A percentile compares a stretch with the other conserved stretches of the same genome.
These are phyloP conservation scores for Solanum okadae DNA, from an alignment of 257 asterid genomes.

Conservation along the genomic window DNA sequence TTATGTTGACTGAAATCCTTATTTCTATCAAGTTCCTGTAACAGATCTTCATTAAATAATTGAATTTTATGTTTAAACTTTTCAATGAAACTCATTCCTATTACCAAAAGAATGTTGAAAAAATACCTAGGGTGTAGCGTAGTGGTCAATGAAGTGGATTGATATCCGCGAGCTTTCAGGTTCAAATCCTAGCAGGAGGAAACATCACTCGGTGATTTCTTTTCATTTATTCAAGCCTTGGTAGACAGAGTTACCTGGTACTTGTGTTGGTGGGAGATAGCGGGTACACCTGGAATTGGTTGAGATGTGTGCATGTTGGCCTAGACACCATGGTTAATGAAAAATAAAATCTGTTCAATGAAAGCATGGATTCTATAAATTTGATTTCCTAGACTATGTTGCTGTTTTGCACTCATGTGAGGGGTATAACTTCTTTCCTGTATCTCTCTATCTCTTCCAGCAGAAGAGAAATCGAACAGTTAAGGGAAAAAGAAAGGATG, in stretches of 20 bases:
- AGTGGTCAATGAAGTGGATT: background rate
- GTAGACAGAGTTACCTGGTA: background rate
- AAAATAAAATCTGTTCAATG: background rate
- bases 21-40: background rate
- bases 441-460: constrained; percentile 8
- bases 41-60: background rate
- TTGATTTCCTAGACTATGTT: background rate
- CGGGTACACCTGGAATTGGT: background rate
- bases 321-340: background rate
- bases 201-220: background rate
- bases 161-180: background rate
- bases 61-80: background rate
- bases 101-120: background rate
- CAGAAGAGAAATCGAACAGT: constrained; percentile 30
- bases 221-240: background rate
- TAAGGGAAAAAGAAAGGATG: constrained; percentile 34
- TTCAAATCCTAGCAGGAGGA: background rate
- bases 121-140: background rate
- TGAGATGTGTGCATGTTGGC: background rate
- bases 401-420: background rate
- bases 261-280: background rate
- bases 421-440: background rate
- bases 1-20: background rate
- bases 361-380: background rate
- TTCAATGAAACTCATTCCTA: background rate